Evolutionary conservation across 768 basidiomycete species (phyloP).

Genomic region (Cystobasidium ongulense): DNA sequence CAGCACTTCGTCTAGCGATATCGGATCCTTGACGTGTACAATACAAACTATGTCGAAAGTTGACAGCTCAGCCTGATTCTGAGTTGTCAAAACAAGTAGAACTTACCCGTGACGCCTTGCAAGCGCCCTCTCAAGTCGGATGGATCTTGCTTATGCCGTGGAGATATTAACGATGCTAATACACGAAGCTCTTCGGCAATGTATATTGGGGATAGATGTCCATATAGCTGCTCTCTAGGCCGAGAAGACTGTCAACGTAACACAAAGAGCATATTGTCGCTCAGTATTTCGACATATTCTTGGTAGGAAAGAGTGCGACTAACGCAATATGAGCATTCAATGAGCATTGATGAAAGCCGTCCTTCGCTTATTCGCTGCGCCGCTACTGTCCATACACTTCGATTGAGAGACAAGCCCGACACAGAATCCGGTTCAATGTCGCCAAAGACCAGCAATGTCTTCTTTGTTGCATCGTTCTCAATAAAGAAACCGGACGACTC

Average conservation of each 20-base stretch:
- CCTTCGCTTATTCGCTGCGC: conserved; percentile 63
- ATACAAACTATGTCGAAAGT: conserved; percentile 46
- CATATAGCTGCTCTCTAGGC: conserved; percentile 61
- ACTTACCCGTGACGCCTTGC: conserved; percentile 30
- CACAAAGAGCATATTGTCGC: not conserved
- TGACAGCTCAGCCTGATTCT: not conserved
- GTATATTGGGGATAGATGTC: conserved; percentile 76
- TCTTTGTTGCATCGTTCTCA: conserved; percentile 52
- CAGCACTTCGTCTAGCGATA: not conserved
- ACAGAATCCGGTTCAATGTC: conserved; percentile 78
- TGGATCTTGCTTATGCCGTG: not conserved
- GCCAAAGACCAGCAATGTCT: conserved; percentile 86
- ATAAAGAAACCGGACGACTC: conserved; percentile 79
- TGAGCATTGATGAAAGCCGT: conserved; percentile 68
- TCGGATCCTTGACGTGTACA: conserved; percentile 72
- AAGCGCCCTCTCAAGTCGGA: conserved; percentile 1
- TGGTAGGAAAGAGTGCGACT: not conserved
- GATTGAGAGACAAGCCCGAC: conserved; percentile 56
- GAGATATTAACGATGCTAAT: conserved; percentile 59
- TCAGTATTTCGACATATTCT: not conserved
- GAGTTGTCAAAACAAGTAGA: not conserved
- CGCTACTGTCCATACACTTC: conserved; percentile 69
- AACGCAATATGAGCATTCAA: conserved; percentile 67
- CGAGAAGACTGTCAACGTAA: conserved; percentile 59
- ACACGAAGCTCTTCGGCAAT: conserved; percentile 63